Base-by-base conservation (phyloP, 495 filamentous ascomycete genomes). In the Talaromyces liani region DNA sequence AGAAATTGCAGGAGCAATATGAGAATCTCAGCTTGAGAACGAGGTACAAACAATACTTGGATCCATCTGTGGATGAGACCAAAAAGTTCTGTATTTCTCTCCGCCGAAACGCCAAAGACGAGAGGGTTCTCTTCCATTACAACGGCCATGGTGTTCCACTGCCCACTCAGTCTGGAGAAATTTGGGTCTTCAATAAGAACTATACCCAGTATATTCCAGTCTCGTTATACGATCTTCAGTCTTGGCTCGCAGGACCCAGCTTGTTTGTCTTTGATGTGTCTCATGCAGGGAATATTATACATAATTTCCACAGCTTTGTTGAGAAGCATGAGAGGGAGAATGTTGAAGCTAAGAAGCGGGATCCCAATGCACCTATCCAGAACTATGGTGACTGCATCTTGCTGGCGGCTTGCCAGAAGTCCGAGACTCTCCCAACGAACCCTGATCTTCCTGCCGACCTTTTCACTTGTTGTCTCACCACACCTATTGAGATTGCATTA, bases 161-260 rank as follows among this genome's bases (percentile, higher is more conserved):
- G 67, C 94, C 94, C 31, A 99, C 94, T 4, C 85, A 89, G 4
- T 97, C 93, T 3, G 94, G 94, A 9, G 94, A 99, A 73, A 96
- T 99, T 12, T 99, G 94, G 94, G 95, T 98, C 2, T 98, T 99
- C 75, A 99, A 99, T 76, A 93, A 91, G 65, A 96, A 90, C 67
- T 99, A 96, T 71, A 99, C 94, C 0, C 94, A 99, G 73, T 99
- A 99, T 68, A 99, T 99, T 33, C 94, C 94, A 0, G 90, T 99
- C 55, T 96, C 93, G 1, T 76, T 99, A 8, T 98, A 96, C 71
- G 94, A 99, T 67, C 82, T 99, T 24, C 95, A 98, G 72, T 86
- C 87, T 24, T 99, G 95, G 95, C 85, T 99, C 4, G 93, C 92
- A 49, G 93, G 92, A 0, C 94, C 94, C 3, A 96, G 92, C 62